phyloP scores from a whole-genome alignment of 768 basidiomycete species.

The Austroboletus eburneus region DNA sequence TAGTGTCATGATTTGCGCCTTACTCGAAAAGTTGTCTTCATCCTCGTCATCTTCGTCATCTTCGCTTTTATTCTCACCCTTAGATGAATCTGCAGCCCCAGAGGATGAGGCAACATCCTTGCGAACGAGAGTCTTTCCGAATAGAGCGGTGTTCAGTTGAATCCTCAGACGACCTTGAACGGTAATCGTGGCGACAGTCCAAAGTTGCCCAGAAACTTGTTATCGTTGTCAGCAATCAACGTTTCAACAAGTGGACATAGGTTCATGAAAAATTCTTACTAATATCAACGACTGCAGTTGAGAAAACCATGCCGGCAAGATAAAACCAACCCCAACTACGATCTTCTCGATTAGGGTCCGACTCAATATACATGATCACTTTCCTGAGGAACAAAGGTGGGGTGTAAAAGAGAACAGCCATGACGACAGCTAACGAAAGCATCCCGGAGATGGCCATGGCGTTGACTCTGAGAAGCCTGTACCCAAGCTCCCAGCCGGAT shows the following conservation, averaged over 20 bases:
- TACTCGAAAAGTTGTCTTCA: conserved; percentile 60
- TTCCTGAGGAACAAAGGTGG: conserved; percentile 58
- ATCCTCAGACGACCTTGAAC: conserved; percentile 68
- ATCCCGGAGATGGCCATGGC: conserved; percentile 35
- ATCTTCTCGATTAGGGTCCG: conserved; percentile 51
- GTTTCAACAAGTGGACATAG: background rate
- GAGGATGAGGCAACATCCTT: conserved; percentile 79
- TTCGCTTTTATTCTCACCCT: conserved; percentile 15
- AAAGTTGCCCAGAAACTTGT: conserved; percentile 64
- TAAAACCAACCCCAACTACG: conserved; percentile 75
- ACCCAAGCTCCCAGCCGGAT: conserved; percentile 61
- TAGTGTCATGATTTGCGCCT: conserved; percentile 86
- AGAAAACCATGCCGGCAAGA: conserved; percentile 47
- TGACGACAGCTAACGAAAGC: conserved; percentile 47
- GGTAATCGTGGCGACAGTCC: conserved; percentile 63
- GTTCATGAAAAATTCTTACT: conserved; percentile 30
- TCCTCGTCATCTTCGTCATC: conserved; percentile 36
- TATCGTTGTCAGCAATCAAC: conserved; percentile 6
- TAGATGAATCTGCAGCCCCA: conserved; percentile 24
- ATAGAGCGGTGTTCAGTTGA: conserved; percentile 81
- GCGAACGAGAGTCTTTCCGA: conserved; percentile 79
- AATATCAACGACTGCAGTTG: conserved; percentile 40
- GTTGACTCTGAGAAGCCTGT: conserved; percentile 61
- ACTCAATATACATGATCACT: conserved; percentile 63
- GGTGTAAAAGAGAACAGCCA: conserved; percentile 63